phyloP scores from a whole-genome alignment of 441 rosid species.

The Aleurites moluccanus region DNA sequence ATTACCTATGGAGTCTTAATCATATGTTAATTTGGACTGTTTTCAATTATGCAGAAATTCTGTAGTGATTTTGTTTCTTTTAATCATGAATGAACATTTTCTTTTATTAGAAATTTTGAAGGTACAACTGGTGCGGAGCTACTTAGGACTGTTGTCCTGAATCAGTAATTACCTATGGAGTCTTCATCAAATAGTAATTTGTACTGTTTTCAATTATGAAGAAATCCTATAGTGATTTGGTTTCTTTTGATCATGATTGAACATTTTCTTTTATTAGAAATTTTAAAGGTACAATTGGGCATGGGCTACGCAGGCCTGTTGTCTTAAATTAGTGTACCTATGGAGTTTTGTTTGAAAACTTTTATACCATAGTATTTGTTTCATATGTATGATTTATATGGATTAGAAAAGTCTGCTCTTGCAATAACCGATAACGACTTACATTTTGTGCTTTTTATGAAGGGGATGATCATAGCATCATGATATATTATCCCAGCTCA shows the following conservation, averaged over 20 bases:
- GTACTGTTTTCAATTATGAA: no score
- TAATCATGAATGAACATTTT: neutral
- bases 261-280: neutral
- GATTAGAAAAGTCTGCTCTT: conserved; percentile 21
- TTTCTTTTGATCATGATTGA: no score
- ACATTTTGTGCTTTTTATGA: conserved; percentile 31
- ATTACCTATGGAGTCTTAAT: neutral
- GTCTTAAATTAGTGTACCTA: neutral
- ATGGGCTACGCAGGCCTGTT: neutral
- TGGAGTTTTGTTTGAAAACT: neutral
- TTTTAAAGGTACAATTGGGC: neutral
- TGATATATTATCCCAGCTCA: conserved; percentile 99
- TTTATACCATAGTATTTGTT: neutral
- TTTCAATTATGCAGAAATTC: no score
- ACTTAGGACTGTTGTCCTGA: no score
- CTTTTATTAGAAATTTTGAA: no score
- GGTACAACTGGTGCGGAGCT: no score
- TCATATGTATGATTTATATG: neutral
- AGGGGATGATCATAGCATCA: conserved; percentile 99
- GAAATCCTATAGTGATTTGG: no score
- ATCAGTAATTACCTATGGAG: no score
- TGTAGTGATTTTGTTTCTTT: neutral
- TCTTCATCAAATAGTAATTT: no score
- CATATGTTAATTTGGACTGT: no score
- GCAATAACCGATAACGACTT: conserved; percentile 24